Evolutionary conservation across 331 rosid species (phyloP).

Genomic region (Prunus yedoensis): DNA sequence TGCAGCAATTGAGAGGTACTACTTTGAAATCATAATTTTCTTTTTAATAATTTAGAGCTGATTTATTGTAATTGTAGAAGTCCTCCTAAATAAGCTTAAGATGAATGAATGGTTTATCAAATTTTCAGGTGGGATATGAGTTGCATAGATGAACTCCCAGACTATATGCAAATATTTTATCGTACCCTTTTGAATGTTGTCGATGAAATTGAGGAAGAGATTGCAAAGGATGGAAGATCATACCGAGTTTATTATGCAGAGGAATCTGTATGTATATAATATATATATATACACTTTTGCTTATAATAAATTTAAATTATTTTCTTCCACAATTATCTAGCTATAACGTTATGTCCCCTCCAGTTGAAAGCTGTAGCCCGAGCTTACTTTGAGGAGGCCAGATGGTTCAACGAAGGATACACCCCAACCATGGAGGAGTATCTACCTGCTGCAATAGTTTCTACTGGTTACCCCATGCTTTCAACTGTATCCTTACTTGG

Average conservation of each 20-base stretch:
- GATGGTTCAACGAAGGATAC: too few relatives aligned
- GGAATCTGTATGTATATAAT: constrained; percentile 13
- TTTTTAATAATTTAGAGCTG: too few relatives aligned
- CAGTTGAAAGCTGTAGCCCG: neutral
- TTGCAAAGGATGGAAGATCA: constrained; percentile 21
- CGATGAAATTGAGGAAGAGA: constrained; percentile 31
- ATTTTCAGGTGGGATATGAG: constrained; percentile 27
- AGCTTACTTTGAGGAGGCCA: too few relatives aligned
- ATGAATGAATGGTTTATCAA: too few relatives aligned
- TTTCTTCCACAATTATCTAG: neutral
- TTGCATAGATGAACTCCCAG: too few relatives aligned
- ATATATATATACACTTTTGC: too few relatives aligned
- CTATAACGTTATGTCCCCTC: neutral
- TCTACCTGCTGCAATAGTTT: neutral
- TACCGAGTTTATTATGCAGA: constrained; percentile 15
- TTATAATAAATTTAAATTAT: too few relatives aligned
- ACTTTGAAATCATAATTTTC: too few relatives aligned
- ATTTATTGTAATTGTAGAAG: too few relatives aligned
- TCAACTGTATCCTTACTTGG: too few relatives aligned
- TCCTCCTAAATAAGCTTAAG: too few relatives aligned
- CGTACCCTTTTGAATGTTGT: constrained; percentile 18
- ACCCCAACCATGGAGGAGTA: neutral
- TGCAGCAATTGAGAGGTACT: constrained; percentile 30
- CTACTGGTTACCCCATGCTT: neutral
- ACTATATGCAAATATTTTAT: constrained; percentile 26